These are phyloP conservation scores for Sporisorium sorghi DNA, from an alignment of 1,284 basidiomycete genomes.

Conservation along the genomic window DNA sequence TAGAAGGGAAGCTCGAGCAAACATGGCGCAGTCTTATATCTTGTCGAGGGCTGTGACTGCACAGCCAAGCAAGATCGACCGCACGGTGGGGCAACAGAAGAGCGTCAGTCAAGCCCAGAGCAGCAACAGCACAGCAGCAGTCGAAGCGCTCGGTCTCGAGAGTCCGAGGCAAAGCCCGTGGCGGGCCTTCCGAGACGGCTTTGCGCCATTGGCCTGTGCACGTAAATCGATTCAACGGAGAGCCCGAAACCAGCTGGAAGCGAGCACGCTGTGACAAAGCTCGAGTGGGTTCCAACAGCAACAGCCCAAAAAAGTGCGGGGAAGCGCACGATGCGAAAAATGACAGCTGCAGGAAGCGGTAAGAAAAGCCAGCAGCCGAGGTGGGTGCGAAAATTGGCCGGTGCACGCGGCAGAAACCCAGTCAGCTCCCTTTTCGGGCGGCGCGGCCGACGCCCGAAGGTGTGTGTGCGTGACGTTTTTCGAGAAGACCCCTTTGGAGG, in stretches of 20 bases:
- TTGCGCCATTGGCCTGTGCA: constrained; percentile 27
- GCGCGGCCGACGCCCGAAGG: constrained; percentile 44
- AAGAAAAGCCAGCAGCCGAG: constrained; percentile 8
- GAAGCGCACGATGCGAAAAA: constrained; percentile 20
- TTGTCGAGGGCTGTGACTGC: not conserved
- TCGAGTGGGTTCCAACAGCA: not conserved
- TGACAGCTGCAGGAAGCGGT: constrained; percentile 19
- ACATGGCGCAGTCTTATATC: constrained; percentile 33
- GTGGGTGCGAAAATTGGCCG: constrained; percentile 30
- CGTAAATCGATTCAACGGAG: constrained; percentile 1
- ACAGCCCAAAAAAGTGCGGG: constrained; percentile 14
- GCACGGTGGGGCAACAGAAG: no score
- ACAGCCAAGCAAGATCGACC: not conserved
- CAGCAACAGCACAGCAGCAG: not conserved
- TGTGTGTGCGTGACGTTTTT: no score
- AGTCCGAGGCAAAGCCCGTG: constrained; percentile 30
- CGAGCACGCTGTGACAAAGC: no score
- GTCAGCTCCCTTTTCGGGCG: constrained; percentile 23
- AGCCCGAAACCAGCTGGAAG: constrained; percentile 7
- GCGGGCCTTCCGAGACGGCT: constrained; percentile 16
- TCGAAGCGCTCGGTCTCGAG: not conserved
- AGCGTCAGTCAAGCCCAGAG: constrained; percentile 12
- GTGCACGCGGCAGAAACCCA: constrained; percentile 16
- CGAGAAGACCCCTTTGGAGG: no score
- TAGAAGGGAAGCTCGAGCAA: constrained; percentile 33